Conservation (phyloP, 2,329 filamentous ascomycete species). For the Ustulina deusta region DNA sequence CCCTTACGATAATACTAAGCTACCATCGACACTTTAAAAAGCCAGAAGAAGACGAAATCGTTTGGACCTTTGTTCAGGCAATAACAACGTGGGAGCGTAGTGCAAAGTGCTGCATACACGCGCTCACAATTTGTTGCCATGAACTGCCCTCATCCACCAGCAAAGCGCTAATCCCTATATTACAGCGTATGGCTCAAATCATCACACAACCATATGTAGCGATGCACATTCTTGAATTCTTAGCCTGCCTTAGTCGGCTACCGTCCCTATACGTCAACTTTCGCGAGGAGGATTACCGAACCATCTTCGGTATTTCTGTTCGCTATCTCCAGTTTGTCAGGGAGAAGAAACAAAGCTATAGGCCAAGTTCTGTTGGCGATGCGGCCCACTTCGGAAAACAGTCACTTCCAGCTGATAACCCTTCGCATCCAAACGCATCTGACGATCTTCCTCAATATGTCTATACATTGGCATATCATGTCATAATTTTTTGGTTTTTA, state of each 20-base stretch:
- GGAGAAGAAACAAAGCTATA: conserved; percentile 68
- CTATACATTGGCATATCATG: conserved; percentile 91
- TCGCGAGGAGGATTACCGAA: conserved; percentile 89
- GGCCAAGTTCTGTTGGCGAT: conserved; percentile 61
- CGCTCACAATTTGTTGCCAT: conserved; percentile 92
- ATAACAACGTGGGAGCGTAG: conserved; percentile 87
- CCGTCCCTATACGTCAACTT: conserved; percentile 90
- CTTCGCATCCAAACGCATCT: conserved; percentile 54
- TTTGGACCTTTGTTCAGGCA: conserved; percentile 86
- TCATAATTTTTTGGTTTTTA: conserved; percentile 97
- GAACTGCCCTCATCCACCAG: conserved; percentile 90
- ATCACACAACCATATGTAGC: conserved; percentile 93
- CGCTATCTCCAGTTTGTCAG: conserved; percentile 91
- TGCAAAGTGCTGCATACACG: conserved; percentile 93
- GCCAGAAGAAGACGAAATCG: conserved; percentile 88
- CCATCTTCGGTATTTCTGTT: conserved; percentile 95
- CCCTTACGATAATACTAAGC: conserved; percentile 86
- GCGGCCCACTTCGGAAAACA: conserved; percentile 47
- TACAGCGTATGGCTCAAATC: conserved; percentile 94
- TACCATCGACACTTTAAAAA: conserved; percentile 89
- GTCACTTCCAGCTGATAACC: conserved; percentile 43
- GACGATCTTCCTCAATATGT: conserved; percentile 94
- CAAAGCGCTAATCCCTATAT: conserved; percentile 84
- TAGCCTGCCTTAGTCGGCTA: conserved; percentile 87
- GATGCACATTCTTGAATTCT: conserved; percentile 94